These are phyloP conservation scores for Aspergillus piperis DNA, from an alignment of 2,329 filamentous ascomycete species.

Conservation along the genomic window DNA sequence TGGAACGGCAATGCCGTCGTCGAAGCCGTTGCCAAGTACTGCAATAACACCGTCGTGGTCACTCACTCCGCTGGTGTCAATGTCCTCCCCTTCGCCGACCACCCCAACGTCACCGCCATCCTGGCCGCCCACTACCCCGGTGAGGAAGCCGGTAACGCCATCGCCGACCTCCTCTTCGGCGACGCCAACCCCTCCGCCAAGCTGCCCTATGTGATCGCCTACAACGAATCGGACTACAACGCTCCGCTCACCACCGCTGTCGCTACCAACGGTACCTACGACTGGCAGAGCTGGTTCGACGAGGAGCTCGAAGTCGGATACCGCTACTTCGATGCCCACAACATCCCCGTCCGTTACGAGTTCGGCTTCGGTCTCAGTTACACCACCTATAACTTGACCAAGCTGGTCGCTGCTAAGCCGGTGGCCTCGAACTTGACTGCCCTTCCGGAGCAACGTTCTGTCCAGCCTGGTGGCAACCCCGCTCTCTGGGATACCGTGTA, in stretches of 20 bases:
- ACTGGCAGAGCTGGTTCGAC: slow-evolving; percentile 22
- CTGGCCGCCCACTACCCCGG: slow-evolving; percentile 81
- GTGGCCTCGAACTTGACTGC: slow-evolving; percentile 59
- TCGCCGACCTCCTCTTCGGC: slow-evolving; percentile 80
- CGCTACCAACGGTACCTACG: slow-evolving; percentile 15
- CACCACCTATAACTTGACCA: slow-evolving; percentile 66
- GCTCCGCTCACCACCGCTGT: slow-evolving; percentile 41
- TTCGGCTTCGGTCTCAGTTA: slow-evolving; percentile 69
- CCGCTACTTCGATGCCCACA: slow-evolving; percentile 25
- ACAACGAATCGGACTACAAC: slow-evolving; percentile 63
- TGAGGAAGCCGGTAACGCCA: slow-evolving; percentile 77
- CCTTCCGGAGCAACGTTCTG: slow-evolving; percentile 34
- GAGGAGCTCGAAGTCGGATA: slow-evolving; percentile 26
- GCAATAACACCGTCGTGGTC: slow-evolving; percentile 82
- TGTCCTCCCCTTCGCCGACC: slow-evolving; percentile 64
- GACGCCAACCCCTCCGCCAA: slow-evolving; percentile 75
- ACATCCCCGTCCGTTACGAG: slow-evolving; percentile 23
- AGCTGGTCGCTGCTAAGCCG: slow-evolving; percentile 61
- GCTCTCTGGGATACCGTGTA: slow-evolving; percentile 26
- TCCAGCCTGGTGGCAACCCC: slow-evolving; percentile 50
- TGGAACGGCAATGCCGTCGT: slow-evolving; percentile 83
- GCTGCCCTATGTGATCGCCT: slow-evolving; percentile 78
- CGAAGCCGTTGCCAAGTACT: slow-evolving; percentile 69
- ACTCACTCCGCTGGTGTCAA: slow-evolving; percentile 76
- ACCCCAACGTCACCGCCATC: slow-evolving; percentile 79